These are phyloP conservation scores for Heterobasidion parviporum DNA, from an alignment of 1,284 basidiomycete species.

Conservation along the genomic window DNA sequence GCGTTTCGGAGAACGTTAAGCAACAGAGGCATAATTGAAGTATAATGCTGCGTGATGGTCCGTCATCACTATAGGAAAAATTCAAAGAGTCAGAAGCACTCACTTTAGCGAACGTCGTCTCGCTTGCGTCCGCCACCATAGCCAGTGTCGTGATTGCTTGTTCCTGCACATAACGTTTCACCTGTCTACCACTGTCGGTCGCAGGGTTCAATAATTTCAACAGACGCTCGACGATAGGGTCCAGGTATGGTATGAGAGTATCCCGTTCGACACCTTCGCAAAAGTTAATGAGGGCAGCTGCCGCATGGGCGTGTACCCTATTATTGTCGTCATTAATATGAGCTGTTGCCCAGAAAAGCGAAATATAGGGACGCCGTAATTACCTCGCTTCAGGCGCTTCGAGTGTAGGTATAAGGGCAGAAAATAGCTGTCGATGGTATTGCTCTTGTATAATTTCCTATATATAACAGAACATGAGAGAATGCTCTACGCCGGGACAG, in stretches of 20 bases:
- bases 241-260: conserved; percentile 66
- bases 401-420: conserved; percentile 62
- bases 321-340: not conserved
- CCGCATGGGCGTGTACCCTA: conserved; percentile 79
- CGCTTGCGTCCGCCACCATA: conserved; percentile 79
- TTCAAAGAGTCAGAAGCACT: not conserved
- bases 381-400: conserved; percentile 72
- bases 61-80: not conserved
- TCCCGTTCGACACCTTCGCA: conserved; percentile 76
- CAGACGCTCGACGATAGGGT: conserved; percentile 66
- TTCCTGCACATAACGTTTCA: conserved; percentile 67
- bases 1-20: conserved; percentile 65
- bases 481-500: not conserved
- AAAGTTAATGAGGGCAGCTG: conserved; percentile 83
- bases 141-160: conserved; percentile 78
- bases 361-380: conserved; percentile 8
- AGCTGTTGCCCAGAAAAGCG: not conserved
- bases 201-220: conserved; percentile 53
- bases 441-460: conserved; percentile 71
- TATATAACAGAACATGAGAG: not conserved
- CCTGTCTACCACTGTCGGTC: conserved; percentile 24
- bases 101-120: conserved; percentile 62
- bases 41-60: conserved; percentile 47
- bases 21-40: conserved; percentile 68
- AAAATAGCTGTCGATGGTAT: conserved; percentile 61